phyloP scores from a whole-genome alignment of 306 rosid species.

The Cicer chorassanicum region DNA sequence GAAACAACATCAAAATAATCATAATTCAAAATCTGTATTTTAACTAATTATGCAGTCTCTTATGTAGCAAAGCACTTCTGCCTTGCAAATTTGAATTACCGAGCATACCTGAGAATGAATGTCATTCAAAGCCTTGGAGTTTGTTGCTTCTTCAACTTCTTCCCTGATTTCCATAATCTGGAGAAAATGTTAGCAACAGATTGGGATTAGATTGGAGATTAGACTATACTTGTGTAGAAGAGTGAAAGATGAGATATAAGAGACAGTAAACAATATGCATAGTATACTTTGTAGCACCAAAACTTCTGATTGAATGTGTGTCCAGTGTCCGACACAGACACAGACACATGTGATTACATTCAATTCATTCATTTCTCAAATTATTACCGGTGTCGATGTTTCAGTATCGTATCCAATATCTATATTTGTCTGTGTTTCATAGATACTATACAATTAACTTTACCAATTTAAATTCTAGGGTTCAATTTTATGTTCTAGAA shows the following conservation, averaged over 20 bases:
- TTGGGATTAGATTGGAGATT: constrained; percentile 2
- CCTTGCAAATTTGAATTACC: constrained; percentile 34
- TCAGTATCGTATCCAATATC: too few relatives aligned
- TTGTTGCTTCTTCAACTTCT: constrained; percentile 85
- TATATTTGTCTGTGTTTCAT: too few relatives aligned
- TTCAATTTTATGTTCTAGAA: constrained; percentile 18
- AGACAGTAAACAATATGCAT: constrained; percentile 10
- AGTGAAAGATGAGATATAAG: constrained; percentile 8
- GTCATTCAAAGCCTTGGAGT: constrained; percentile 61
- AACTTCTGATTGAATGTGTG: too few relatives aligned
- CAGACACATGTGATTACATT: too few relatives aligned
- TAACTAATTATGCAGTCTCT: constrained; percentile 19
- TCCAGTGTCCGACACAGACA: too few relatives aligned
- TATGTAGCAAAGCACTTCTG: constrained; percentile 27
- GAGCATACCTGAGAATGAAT: constrained; percentile 70
- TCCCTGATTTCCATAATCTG: constrained; percentile 97
- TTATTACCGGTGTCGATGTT: too few relatives aligned
- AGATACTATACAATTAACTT: neutral
- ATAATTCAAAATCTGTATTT: constrained; percentile 30
- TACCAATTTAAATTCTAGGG: constrained; percentile 9
- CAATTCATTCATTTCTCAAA: too few relatives aligned
- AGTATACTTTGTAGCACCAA: neutral
- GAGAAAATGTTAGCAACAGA: constrained; percentile 34
- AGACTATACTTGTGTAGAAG: neutral
- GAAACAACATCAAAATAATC: constrained; percentile 25